Percentiles rank a stretch among this genome's conserved stretches.
Conservation (phyloP, 345 rosid genomes). For the Eucalyptus urophylla region DNA sequence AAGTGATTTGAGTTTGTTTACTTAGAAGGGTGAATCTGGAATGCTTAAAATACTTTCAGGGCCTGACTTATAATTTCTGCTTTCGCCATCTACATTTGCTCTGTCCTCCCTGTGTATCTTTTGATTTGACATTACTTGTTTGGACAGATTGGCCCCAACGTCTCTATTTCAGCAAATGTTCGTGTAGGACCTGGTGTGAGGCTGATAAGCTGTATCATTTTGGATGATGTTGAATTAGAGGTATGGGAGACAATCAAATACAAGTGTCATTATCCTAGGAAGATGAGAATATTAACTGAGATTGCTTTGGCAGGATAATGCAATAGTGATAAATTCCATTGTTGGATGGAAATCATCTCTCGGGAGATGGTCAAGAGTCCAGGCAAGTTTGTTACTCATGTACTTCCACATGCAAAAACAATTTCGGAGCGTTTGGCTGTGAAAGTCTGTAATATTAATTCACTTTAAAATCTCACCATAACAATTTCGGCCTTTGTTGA, state of each 20-base stretch:
- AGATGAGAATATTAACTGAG: neutral
- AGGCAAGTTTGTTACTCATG: constrained; percentile 24
- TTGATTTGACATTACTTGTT: neutral
- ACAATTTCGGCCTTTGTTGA: neutral
- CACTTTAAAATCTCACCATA: neutral
- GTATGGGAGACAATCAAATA: constrained; percentile 6
- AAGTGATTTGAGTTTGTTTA: neutral
- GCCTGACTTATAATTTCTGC: neutral
- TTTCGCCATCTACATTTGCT: neutral
- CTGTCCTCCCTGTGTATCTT: neutral
- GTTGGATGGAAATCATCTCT: constrained; percentile 80
- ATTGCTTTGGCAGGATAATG: constrained; percentile 48
- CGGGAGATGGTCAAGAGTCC: constrained; percentile 78
- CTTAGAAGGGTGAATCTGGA: neutral
- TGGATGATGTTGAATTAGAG: constrained; percentile 63
- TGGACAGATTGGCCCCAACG: constrained; percentile 51
- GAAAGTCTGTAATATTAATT: neutral
- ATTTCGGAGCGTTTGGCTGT: neutral
- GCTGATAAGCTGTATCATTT: constrained; percentile 63
- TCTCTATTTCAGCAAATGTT: constrained; percentile 55
- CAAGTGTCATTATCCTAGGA: neutral
- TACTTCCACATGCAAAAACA: neutral
- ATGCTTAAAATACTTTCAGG: neutral
- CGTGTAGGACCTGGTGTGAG: constrained; percentile 57
- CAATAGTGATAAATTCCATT: constrained; percentile 57